Percentiles rank a stretch among this genome's conserved stretches.
phyloP scores from a whole-genome alignment of 1,139 yeast species.

The Geotrichum reessii region DNA sequence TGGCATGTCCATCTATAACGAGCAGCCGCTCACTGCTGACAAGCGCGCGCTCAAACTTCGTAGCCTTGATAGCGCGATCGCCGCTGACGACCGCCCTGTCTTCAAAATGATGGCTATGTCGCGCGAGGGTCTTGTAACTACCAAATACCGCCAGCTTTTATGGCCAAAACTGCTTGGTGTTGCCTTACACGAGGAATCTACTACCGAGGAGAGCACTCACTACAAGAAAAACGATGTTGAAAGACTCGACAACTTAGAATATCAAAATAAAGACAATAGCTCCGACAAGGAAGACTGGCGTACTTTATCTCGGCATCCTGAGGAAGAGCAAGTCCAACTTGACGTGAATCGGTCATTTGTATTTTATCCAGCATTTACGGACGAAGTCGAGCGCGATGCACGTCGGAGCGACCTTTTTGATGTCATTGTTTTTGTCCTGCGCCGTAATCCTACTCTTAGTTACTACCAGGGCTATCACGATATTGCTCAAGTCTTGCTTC shows the following conservation, averaged over 20 bases:
- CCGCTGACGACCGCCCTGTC: conserved; percentile 32
- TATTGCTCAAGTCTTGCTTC: conserved; percentile 61
- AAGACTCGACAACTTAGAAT: no score
- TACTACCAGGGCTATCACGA: conserved; percentile 96
- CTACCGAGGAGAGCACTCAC: background rate
- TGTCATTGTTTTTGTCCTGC: conserved; percentile 51
- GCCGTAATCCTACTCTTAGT: conserved; percentile 55
- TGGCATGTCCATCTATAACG: conserved; percentile 47
- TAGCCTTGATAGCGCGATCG: conserved; percentile 41
- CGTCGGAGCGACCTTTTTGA: conserved; percentile 34
- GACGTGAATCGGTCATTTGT: conserved; percentile 70
- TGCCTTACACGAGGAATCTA: background rate
- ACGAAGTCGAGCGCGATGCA: conserved; percentile 37
- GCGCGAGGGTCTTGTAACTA: conserved; percentile 46
- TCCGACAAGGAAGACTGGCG: conserved; percentile 18
- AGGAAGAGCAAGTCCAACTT: conserved; percentile 70
- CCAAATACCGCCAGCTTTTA: conserved; percentile 38
- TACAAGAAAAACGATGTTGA: no score
- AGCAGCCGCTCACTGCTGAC: conserved; percentile 42
- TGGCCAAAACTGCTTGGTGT: conserved; percentile 48
- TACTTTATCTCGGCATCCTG: conserved; percentile 47
- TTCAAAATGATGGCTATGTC: conserved; percentile 41
- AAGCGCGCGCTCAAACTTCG: conserved; percentile 40
- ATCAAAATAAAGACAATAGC: no score
- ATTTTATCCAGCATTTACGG: conserved; percentile 25